phyloP scores from a whole-genome alignment of 352 stramenopile species.

The Discostella stelligera region DNA sequence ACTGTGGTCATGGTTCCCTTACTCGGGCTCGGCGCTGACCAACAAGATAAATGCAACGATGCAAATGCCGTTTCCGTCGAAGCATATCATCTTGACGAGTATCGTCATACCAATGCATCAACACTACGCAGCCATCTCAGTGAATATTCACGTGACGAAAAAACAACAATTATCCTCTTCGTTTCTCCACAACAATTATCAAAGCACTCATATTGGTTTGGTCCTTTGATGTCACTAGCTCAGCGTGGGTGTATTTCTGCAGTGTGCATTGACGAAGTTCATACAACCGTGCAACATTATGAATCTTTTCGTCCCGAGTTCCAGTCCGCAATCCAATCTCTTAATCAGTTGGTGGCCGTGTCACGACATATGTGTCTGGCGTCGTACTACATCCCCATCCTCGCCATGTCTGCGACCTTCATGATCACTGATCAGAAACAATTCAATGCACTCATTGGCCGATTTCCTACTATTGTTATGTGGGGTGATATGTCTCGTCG shows the following conservation, averaged over 20 bases:
- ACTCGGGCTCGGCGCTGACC: conserved; percentile 20
- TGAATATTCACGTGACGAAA: background rate
- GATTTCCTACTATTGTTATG: conserved; percentile 1
- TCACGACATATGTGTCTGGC: too few relatives aligned
- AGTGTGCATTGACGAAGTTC: conserved; percentile 30
- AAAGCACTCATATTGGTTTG: conserved; percentile 3
- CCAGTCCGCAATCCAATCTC: background rate
- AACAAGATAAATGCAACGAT: conserved; percentile 13
- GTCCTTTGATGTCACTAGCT: background rate
- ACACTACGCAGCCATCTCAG: background rate
- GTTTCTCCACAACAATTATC: conserved; percentile 26
- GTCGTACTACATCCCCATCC: conserved; percentile 3
- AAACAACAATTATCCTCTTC: conserved; percentile 23
- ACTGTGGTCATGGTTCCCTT: conserved; percentile 10
- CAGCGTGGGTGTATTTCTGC: background rate
- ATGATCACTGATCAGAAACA: conserved; percentile 1
- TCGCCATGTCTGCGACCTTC: conserved; percentile 29
- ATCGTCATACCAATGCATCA: background rate
- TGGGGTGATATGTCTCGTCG: conserved; percentile 10
- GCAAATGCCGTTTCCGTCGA: conserved; percentile 4
- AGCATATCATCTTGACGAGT: conserved; percentile 35
- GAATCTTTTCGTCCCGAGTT: conserved; percentile 29
- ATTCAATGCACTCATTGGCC: conserved; percentile 8
- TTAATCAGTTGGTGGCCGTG: background rate
- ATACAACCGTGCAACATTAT: conserved; percentile 10